Evolutionary conservation across 108 stramenopile species (phyloP), one percentile per base, ranked within the genome.

Genomic region (Nitzschia palea): DNA sequence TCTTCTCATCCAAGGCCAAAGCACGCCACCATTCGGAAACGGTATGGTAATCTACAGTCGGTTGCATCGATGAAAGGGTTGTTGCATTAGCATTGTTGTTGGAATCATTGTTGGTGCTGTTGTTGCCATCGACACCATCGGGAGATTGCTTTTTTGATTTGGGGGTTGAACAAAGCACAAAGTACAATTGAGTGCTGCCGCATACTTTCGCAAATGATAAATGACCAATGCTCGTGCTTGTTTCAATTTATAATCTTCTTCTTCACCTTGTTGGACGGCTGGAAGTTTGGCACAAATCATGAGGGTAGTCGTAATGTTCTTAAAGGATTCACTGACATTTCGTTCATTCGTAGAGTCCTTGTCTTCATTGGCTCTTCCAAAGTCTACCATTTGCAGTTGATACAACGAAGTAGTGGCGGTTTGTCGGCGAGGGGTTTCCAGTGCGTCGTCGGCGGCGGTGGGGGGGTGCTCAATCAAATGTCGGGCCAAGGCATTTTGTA

Each of bases 121-220:
- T 18, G 43, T 27, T 33, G 33, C 22, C 17, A 44, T 5, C 10
- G 8, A 32, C 2, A 31, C 57, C 4, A 45, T 32, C 12, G 44
- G 10, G 14, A 32, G 34, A 8, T 27, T 18, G 32, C 20, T 34
- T 34, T 53, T 3, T 32, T 17, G n/a, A 20, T 22, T 31, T 18
- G 27, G 44, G 4, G 51, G 55, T 27, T 63, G 59, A 5, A 89
- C 82, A 71, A 89, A 89, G 48, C 83, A 78, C 0, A 94, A 64
- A 0, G 77, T 63, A 35, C 79, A 73, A 68, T 91, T 74, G 43
- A 88, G 55, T 45, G 85, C 77, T 18, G 72, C 65, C 2, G 85
- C 82, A 74, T 78, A 94, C 36, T 80, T 80, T 23, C 87, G 85
- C 68, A 94, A 78, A 77, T 94, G 93, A 66, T 94, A 94, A 48